Percentiles rank a stretch among this genome's conserved stretches.
Conservation (phyloP, 768 basidiomycete genomes). For the Termitomyces sp. region DNA sequence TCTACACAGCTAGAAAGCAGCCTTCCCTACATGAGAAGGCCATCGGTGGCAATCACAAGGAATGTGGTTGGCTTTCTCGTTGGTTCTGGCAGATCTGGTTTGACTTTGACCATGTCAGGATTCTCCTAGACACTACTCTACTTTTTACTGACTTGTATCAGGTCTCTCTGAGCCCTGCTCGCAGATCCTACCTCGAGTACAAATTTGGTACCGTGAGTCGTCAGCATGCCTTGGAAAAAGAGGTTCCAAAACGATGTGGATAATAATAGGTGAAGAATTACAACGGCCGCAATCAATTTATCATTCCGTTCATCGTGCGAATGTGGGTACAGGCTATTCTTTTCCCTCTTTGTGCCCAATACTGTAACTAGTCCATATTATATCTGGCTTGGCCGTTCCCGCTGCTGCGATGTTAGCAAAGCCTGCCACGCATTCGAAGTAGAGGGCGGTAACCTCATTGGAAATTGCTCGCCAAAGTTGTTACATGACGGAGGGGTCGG, state of each 20-base stretch:
- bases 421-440: conserved; percentile 56
- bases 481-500: conserved; percentile 26
- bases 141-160: conserved; percentile 5
- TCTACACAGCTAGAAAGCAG: conserved; percentile 57
- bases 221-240: neutral
- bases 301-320: conserved; percentile 60
- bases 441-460: conserved; percentile 54
- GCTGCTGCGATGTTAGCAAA: conserved; percentile 50
- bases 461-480: conserved; percentile 39
- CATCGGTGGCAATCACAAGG: conserved; percentile 56
- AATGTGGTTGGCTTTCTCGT: conserved; percentile 58
- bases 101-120: conserved; percentile 42
- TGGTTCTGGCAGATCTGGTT: conserved; percentile 81
- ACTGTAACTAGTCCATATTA: conserved; percentile 49
- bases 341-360: neutral
- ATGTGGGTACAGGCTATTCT: conserved; percentile 31
- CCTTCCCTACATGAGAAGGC: conserved; percentile 52
- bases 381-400: conserved; percentile 69
- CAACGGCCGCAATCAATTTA: conserved; percentile 67
- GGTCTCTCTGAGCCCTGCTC: conserved; percentile 46
- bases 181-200: conserved; percentile 73
- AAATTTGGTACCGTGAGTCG: conserved; percentile 61
- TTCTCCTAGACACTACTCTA: conserved; percentile 7
- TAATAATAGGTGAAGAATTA: conserved; percentile 47
- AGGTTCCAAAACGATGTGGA: neutral